Evolutionary conservation across 495 filamentous ascomycete species (phyloP).

Genomic region (Penicillium diatomitis): DNA sequence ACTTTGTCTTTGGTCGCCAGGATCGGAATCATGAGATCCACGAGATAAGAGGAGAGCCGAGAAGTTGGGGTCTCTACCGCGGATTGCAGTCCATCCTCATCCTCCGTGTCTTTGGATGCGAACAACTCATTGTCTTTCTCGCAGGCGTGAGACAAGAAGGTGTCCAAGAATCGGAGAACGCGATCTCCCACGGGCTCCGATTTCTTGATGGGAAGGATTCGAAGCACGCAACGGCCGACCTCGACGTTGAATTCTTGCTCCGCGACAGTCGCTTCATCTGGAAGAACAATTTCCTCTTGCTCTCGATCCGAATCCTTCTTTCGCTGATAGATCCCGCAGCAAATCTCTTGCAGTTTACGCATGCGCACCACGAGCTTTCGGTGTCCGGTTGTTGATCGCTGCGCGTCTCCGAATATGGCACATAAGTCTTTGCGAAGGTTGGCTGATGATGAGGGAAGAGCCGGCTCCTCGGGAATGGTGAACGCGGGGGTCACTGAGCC

Average conservation of each 20-base stretch:
- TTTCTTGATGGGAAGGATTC: constrained; percentile 83
- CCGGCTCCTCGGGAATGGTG: constrained; percentile 64
- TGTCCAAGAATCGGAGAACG: constrained; percentile 70
- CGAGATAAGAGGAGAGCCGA: constrained; percentile 64
- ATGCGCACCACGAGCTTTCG: constrained; percentile 79
- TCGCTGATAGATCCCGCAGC: constrained; percentile 63
- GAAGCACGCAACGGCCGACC: constrained; percentile 68
- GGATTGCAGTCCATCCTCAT: constrained; percentile 43
- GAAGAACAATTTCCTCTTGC: constrained; percentile 31
- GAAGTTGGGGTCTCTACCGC: constrained; percentile 73
- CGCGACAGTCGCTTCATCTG: constrained; percentile 49
- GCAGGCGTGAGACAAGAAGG: constrained; percentile 71
- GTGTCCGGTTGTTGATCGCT: constrained; percentile 78
- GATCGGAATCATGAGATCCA: constrained; percentile 59
- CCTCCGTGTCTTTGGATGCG: constrained; percentile 23
- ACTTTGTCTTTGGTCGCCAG: constrained; percentile 80
- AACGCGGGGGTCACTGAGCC: constrained; percentile 52
- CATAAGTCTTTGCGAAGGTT: constrained; percentile 68
- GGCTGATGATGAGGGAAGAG: constrained; percentile 43
- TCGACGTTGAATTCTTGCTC: constrained; percentile 85
- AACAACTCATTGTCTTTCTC: constrained; percentile 61
- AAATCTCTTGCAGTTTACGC: constrained; percentile 80
- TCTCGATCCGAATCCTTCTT: constrained; percentile 32
- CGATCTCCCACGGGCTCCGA: constrained; percentile 83
- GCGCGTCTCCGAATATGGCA: constrained; percentile 75